Evolutionary conservation across 169 alveolate genomes (phyloP).

Genomic region (Plasmodium adleri): DNA sequence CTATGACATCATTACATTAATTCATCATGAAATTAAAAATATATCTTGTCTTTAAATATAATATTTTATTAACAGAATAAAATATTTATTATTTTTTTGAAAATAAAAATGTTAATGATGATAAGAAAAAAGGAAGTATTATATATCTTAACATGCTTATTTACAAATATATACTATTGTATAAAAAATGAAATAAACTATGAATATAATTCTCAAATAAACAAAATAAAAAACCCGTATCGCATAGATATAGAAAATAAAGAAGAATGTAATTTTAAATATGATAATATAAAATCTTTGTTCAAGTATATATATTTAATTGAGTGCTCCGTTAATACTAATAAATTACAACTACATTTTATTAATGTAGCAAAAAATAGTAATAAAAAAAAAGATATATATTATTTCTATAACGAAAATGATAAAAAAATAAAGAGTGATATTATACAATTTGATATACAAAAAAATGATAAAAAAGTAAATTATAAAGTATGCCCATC

Average conservation of each 20-base stretch:
- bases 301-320: conserved; percentile 31
- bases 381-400: conserved; percentile 2
- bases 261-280: conserved; percentile 38
- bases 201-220: not conserved
- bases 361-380: not conserved
- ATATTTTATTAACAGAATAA: too few species aligned
- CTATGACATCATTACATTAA: too few species aligned
- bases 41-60: too few species aligned
- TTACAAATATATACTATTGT: not conserved
- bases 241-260: conserved; percentile 25
- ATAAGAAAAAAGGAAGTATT: not conserved
- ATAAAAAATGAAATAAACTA: conserved; percentile 3
- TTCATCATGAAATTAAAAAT: too few species aligned
- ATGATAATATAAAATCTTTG: conserved; percentile 11
- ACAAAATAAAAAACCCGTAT: conserved; percentile 1
- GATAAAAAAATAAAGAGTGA: conserved; percentile 39
- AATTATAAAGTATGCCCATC: conserved; percentile 31
- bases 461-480: conserved; percentile 17
- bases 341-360: conserved; percentile 16
- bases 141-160: not conserved
- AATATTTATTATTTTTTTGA: too few species aligned
- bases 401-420: conserved; percentile 13
- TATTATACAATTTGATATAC: not conserved
- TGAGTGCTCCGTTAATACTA: conserved; percentile 24
- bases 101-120: not conserved